Evolutionary conservation across 2,329 filamentous ascomycete species (phyloP), one percentile per base, ranked within the genome.

Genomic region (Talaromyces amestolkiae): DNA sequence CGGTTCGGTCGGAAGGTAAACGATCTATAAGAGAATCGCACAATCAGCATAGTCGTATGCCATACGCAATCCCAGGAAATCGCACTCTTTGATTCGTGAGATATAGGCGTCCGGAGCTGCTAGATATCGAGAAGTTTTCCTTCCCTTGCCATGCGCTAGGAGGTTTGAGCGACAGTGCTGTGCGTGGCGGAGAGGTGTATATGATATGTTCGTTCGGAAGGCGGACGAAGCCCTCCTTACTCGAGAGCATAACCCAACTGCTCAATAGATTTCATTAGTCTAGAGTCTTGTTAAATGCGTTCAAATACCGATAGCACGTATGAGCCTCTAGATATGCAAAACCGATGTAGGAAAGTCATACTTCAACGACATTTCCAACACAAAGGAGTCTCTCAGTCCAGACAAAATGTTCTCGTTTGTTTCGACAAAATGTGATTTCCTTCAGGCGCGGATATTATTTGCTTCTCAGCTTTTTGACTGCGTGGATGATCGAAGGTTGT

Each of bases 191-290:
- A 54, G 92, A 93, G 70, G 88, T 90, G 79, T 91, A 91, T 66
- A 96, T 85, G 68, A 92, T 88, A 71, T 88, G 88, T 81, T 98
- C 94, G 75, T 90, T 89, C 53, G 91, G 91, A 56, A 97, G 86
- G 73, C 90, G 91, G 74, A 96, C 89, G 79, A 97, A 95, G 66
- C 89, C 87, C 67, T 85, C 81, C 58, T 77, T 76, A 74, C 90
- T 86, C 74, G 90, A 88, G 74, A 96, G 87, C 93, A 97, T 97
- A 54, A 97, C 94, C 94, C 94, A 97, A 77, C 89, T 91, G 76
- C 68, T 66, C 64, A 67, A 39, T 22, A 24, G 19, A 39, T 17
- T 9, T 19, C n/a, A 8, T 54, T 39, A 56, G 53, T 22, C 24
- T 17, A 3, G 11, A 31, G 17, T 8, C 6, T 33, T 7, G 4